Evolutionary conservation across 2,329 filamentous ascomycete genomes (phyloP).

Genomic region (Trichoderma polysporum): DNA sequence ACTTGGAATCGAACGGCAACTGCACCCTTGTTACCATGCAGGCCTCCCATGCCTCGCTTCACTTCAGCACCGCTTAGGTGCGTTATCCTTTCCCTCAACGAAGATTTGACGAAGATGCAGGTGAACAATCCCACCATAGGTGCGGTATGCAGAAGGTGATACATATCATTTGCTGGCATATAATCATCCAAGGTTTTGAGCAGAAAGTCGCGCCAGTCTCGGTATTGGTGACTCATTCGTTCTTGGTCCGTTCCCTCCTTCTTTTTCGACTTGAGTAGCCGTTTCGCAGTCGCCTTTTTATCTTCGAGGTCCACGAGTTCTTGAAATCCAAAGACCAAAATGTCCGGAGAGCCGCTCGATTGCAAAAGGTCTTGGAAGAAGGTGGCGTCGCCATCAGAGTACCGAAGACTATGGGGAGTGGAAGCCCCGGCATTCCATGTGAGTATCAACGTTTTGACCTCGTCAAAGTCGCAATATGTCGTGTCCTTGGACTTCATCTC

Average conservation of each 20-base stretch:
- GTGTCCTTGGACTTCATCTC: constrained; percentile 82
- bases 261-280: constrained; percentile 88
- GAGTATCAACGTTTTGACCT: constrained; percentile 76
- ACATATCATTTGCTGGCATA: constrained; percentile 73
- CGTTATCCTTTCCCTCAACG: constrained; percentile 71
- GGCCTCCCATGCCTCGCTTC: constrained; percentile 92
- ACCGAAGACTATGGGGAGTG: constrained; percentile 78
- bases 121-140: constrained; percentile 91
- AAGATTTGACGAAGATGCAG: constrained; percentile 88
- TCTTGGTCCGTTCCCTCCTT: constrained; percentile 78
- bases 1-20: constrained; percentile 88
- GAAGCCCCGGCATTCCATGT: constrained; percentile 98
- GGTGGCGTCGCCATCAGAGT: constrained; percentile 65
- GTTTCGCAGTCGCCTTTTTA: constrained; percentile 96
- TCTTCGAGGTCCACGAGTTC: constrained; percentile 98
- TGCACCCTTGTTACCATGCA: constrained; percentile 96
- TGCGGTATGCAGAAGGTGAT: constrained; percentile 82
- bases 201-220: constrained; percentile 92
- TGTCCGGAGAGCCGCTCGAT: constrained; percentile 77
- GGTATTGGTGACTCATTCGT: constrained; percentile 95
- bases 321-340: constrained; percentile 94
- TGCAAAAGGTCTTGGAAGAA: constrained; percentile 82
- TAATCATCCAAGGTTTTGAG: constrained; percentile 78
- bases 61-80: constrained; percentile 79
- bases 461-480: constrained; percentile 82